These are phyloP conservation scores for Croton setiger DNA, from an alignment of 441 rosid species.

Conservation along the genomic window DNA sequence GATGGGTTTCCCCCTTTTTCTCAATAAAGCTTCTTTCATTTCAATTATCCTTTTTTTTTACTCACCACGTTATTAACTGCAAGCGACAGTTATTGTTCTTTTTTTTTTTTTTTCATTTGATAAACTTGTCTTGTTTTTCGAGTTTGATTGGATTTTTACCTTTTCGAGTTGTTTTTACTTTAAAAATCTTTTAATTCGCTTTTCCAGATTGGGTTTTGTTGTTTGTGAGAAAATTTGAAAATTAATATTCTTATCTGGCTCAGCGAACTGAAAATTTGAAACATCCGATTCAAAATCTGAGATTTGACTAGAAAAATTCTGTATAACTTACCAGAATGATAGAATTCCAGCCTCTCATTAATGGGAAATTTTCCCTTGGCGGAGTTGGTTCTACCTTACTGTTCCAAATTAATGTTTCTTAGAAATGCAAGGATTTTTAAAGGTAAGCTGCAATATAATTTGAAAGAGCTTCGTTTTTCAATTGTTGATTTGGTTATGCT, in stretches of 20 bases:
- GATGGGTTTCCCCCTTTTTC: conserved; percentile 25
- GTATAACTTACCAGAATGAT: background rate
- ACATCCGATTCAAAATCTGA: background rate
- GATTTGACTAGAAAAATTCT: background rate
- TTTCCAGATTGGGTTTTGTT: conserved; percentile 3
- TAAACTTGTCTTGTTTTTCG: background rate
- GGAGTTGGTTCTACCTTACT: background rate
- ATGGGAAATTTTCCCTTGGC: background rate
- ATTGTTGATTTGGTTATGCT: background rate
- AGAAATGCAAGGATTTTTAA: background rate
- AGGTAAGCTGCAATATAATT: background rate
- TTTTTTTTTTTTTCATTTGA: background rate
- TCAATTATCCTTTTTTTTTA: background rate
- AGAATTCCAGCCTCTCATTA: background rate
- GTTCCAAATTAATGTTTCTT: background rate
- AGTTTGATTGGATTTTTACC: conserved; percentile 1
- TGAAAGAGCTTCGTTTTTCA: background rate
- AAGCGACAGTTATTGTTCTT: conserved; percentile 1
- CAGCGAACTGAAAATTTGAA: background rate
- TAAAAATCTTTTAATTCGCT: background rate
- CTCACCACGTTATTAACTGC: conserved; percentile 4
- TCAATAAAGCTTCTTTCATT: background rate
- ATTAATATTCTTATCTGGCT: background rate
- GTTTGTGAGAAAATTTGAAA: conserved; percentile 14
- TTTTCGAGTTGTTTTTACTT: background rate